Evolutionary conservation across 2,329 filamentous ascomycete species (phyloP).

Genomic region (Stagonosporopsis vannaccii): DNA sequence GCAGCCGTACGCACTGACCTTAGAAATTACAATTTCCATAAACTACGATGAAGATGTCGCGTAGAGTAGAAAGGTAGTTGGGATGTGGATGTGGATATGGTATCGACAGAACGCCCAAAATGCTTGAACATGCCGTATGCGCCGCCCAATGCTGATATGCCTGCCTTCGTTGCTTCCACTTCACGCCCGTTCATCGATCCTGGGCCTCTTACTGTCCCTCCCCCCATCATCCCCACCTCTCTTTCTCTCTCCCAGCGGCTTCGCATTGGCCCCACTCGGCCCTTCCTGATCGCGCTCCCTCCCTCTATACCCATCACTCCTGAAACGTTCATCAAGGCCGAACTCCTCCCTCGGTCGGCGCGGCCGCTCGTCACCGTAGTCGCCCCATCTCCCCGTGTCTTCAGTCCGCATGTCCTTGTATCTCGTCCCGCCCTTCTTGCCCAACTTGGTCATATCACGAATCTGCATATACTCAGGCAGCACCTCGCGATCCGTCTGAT

Average conservation of each 20-base stretch:
- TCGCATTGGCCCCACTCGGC: slow-evolving; percentile 73
- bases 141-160: background rate
- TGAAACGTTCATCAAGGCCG: slow-evolving; percentile 71
- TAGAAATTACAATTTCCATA: no score
- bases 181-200: slow-evolving; percentile 42
- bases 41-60: no score
- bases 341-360: slow-evolving; percentile 50
- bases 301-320: slow-evolving; percentile 63
- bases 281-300: slow-evolving; percentile 50
- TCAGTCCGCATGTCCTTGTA: slow-evolving; percentile 89
- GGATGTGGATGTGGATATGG: background rate
- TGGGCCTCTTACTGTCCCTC: slow-evolving; percentile 55
- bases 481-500: slow-evolving; percentile 80
- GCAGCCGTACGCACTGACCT: no score
- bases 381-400: slow-evolving; percentile 89
- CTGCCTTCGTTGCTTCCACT: background rate
- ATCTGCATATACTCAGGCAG: slow-evolving; percentile 92
- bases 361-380: slow-evolving; percentile 61
- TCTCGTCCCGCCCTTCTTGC: slow-evolving; percentile 87
- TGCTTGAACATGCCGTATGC: background rate
- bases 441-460: slow-evolving; percentile 90
- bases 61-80: background rate
- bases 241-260: slow-evolving; percentile 71
- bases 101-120: background rate
- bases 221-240: slow-evolving; percentile 50